Evolutionary conservation across 371 early-diverging fungal species (phyloP).

Genomic region (Mucor mucedo): DNA sequence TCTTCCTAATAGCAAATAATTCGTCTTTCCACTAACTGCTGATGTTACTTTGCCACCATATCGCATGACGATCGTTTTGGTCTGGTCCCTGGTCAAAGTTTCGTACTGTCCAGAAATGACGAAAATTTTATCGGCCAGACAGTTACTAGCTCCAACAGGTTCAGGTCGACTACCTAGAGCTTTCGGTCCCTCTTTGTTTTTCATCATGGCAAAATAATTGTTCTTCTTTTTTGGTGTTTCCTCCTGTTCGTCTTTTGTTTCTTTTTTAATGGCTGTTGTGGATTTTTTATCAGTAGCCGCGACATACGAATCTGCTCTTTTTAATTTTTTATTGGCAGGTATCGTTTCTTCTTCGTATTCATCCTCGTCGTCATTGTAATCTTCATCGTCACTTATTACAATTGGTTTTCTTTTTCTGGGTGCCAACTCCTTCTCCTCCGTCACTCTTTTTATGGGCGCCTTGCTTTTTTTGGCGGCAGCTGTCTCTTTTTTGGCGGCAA

Average conservation of each 20-base stretch:
- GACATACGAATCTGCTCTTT: slow-evolving; percentile 34
- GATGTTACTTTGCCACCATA: slow-evolving; percentile 92
- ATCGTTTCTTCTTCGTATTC: slow-evolving; percentile 19
- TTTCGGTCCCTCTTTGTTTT: slow-evolving; percentile 60
- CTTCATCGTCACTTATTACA: slow-evolving; percentile 17
- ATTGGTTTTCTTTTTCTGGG: slow-evolving; percentile 3
- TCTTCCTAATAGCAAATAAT: slow-evolving; percentile 88
- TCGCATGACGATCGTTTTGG: slow-evolving; percentile 84
- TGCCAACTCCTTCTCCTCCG: not conserved
- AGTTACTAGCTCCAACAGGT: slow-evolving; percentile 81
- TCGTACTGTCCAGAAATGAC: slow-evolving; percentile 93
- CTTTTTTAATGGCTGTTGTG: not conserved
- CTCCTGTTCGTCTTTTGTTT: slow-evolving; percentile 17
- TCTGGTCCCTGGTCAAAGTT: slow-evolving; percentile 78
- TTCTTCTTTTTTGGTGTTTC: slow-evolving; percentile 13
- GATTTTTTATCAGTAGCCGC: not conserved
- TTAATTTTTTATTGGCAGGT: slow-evolving; percentile 1
- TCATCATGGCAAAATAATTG: slow-evolving; percentile 30
- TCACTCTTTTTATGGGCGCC: not conserved
- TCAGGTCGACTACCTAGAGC: slow-evolving; percentile 78
- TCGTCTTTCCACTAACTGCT: slow-evolving; percentile 88
- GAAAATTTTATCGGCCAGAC: slow-evolving; percentile 84
- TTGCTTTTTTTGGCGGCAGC: not conserved
- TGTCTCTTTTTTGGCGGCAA: not conserved
- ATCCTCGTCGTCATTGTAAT: slow-evolving; percentile 23